phyloP scores from a whole-genome alignment of 345 rosid genomes.

The Citrus australasica region DNA sequence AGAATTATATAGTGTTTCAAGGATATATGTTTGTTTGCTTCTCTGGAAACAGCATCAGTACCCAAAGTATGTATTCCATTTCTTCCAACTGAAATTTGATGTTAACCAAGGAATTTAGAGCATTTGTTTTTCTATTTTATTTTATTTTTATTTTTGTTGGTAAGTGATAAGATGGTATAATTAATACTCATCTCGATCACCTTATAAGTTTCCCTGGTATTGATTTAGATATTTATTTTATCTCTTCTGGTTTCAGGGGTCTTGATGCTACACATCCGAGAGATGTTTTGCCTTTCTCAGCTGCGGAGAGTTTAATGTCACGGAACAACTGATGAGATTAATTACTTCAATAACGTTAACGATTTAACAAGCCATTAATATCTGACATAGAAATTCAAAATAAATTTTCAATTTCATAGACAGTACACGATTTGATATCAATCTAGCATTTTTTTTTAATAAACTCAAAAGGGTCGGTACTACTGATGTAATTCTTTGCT shows the following conservation, averaged over 20 bases:
- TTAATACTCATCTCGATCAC: not conserved
- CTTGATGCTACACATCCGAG: not conserved
- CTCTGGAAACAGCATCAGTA: not conserved
- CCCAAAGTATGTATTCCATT: not conserved
- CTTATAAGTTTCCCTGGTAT: not conserved
- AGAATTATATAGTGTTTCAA: not conserved
- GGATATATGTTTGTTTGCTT: not conserved
- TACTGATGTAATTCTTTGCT: not conserved
- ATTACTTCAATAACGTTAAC: not conserved
- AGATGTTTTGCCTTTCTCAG: not conserved
- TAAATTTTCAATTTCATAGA: not conserved
- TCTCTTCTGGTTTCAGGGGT: not conserved
- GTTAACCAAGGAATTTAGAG: not conserved
- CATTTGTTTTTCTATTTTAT: too few species aligned
- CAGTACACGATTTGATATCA: not conserved
- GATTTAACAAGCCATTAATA: not conserved
- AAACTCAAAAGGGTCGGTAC: not conserved
- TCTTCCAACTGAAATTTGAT: not conserved
- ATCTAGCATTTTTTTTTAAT: too few species aligned
- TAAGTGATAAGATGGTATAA: too few species aligned
- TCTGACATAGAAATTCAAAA: not conserved
- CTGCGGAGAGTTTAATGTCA: not conserved
- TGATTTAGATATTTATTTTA: not conserved
- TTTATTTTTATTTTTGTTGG: too few species aligned
- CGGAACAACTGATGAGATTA: not conserved